These are phyloP conservation scores for Arthrinium puccinioides DNA, from an alignment of 2,329 filamentous ascomycete species.

Conservation along the genomic window DNA sequence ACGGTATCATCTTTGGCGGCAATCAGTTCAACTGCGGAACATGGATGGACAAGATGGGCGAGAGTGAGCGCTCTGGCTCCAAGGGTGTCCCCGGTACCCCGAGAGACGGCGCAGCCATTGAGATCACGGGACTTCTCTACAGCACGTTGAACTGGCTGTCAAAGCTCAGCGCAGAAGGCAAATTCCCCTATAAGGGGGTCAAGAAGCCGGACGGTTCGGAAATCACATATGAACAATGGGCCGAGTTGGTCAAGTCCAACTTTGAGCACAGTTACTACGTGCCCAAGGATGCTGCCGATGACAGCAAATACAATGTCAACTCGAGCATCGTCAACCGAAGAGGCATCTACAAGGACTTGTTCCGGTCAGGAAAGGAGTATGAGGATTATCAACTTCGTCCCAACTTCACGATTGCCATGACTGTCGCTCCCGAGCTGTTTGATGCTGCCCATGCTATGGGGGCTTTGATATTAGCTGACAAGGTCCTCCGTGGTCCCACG, in stretches of 20 bases:
- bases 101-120: slow-evolving; percentile 87
- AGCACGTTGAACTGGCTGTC: slow-evolving; percentile 80
- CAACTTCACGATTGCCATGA: slow-evolving; percentile 95
- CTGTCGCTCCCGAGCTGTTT: slow-evolving; percentile 84
- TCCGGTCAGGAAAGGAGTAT: slow-evolving; percentile 88
- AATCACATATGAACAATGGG: slow-evolving; percentile 74
- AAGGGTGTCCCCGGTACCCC: slow-evolving; percentile 96
- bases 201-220: slow-evolving; percentile 50
- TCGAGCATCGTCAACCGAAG: slow-evolving; percentile 73
- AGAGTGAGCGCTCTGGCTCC: slow-evolving; percentile 80
- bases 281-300: slow-evolving; percentile 61
- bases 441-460: slow-evolving; percentile 68
- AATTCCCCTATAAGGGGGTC: slow-evolving; percentile 69
- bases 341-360: slow-evolving; percentile 97
- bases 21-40: slow-evolving; percentile 94
- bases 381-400: slow-evolving; percentile 94
- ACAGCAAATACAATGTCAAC: slow-evolving; percentile 74
- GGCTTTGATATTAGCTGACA: slow-evolving; percentile 74
- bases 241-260: slow-evolving; percentile 67
- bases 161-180: slow-evolving; percentile 56
- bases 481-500: slow-evolving; percentile 72
- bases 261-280: slow-evolving; percentile 94
- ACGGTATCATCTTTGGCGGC: slow-evolving; percentile 86
- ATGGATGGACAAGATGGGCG: slow-evolving; percentile 99
- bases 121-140: slow-evolving; percentile 91